phyloP scores from a whole-genome alignment of 1,284 basidiomycete genomes.

The Stygiomarasmius scandens region DNA sequence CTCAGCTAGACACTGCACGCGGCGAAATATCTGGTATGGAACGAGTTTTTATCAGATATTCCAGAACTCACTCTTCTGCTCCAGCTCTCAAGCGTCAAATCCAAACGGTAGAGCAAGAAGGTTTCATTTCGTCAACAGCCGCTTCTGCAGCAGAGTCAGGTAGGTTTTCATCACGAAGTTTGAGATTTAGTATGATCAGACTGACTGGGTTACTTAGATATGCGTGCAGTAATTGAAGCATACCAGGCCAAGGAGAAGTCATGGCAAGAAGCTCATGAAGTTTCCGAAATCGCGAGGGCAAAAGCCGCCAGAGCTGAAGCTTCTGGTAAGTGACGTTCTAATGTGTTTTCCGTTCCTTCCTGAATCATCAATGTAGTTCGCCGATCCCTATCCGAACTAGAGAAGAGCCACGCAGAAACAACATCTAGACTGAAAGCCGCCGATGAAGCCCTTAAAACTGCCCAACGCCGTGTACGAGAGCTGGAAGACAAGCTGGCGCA shows the following conservation, averaged over 20 bases:
- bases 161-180: constrained; percentile 27
- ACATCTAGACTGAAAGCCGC: constrained; percentile 55
- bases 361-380: constrained; percentile 45
- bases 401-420: constrained; percentile 58
- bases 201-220: constrained; percentile 42
- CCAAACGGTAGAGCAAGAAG: constrained; percentile 64
- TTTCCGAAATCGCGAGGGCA: constrained; percentile 67
- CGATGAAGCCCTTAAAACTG: constrained; percentile 52
- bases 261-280: constrained; percentile 67
- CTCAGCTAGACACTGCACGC: constrained; percentile 60
- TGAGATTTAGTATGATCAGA: constrained; percentile 1
- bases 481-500: constrained; percentile 70
- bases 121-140: constrained; percentile 63
- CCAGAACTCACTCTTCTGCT: constrained; percentile 5
- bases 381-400: constrained; percentile 62
- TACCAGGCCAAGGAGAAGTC: constrained; percentile 67
- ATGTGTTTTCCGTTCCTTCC: constrained; percentile 10
- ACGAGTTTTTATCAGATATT: background rate
- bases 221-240: constrained; percentile 64
- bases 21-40: constrained; percentile 60
- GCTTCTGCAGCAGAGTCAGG: constrained; percentile 64
- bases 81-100: constrained; percentile 63
- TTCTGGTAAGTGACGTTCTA: constrained; percentile 54
- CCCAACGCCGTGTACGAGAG: constrained; percentile 61
- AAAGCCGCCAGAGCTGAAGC: constrained; percentile 69